These are phyloP conservation scores for Phanerochaete carnosa DNA, from an alignment of 768 basidiomycete genomes.

Conservation along the genomic window DNA sequence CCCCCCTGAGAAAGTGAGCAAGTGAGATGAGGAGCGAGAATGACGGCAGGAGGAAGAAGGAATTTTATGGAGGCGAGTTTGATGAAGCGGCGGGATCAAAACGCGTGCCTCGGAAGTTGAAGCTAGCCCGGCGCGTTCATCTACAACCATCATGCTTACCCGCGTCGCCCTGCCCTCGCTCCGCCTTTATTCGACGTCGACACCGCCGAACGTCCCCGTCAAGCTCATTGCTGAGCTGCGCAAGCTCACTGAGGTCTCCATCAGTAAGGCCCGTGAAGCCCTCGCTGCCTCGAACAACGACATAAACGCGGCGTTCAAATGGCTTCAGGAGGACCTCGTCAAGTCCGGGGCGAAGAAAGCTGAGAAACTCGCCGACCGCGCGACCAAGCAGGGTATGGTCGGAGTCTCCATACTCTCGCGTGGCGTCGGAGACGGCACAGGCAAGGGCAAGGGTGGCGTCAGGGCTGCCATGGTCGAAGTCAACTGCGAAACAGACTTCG, in stretches of 20 bases:
- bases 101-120: conserved; percentile 8
- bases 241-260: conserved; percentile 75
- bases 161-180: conserved; percentile 22
- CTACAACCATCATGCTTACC: conserved; percentile 16
- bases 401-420: conserved; percentile 71
- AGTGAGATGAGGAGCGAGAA: conserved; percentile 1
- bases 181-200: conserved; percentile 50
- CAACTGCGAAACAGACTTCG: conserved; percentile 97
- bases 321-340: conserved; percentile 75
- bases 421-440: conserved; percentile 35
- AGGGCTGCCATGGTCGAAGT: conserved; percentile 88
- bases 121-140: conserved; percentile 1
- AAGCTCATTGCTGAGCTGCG: conserved; percentile 85
- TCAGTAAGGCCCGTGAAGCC: conserved; percentile 87
- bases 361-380: conserved; percentile 76
- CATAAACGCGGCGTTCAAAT: conserved; percentile 68
- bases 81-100: conserved; percentile 5
- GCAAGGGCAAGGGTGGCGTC: conserved; percentile 35
- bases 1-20: too few relatives aligned
- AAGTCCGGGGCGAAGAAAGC: conserved; percentile 75
- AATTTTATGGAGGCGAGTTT: not conserved
- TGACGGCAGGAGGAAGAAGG: conserved; percentile 3
- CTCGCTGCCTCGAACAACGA: conserved; percentile 73
- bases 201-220: conserved; percentile 54
- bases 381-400: conserved; percentile 76